Conservation (phyloP, 352 stramenopile species). For the Globisporangium cederbergense region DNA sequence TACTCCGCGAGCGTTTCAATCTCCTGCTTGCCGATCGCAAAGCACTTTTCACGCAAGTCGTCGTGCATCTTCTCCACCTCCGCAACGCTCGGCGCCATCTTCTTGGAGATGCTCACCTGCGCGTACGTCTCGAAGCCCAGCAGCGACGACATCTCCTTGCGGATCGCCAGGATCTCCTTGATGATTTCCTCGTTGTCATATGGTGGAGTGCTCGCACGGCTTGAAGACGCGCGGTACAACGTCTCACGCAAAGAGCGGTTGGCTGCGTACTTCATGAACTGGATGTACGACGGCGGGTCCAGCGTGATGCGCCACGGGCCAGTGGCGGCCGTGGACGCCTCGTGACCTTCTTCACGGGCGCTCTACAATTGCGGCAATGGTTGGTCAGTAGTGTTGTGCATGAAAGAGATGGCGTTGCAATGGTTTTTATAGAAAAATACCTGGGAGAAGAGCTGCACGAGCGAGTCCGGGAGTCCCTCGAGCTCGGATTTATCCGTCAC, state of each 20-base stretch:
- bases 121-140: slow-evolving; percentile 94
- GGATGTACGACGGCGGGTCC: slow-evolving; percentile 93
- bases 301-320: slow-evolving; percentile 95
- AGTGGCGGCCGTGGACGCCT: slow-evolving; percentile 57
- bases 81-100: slow-evolving; percentile 94
- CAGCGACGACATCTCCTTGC: slow-evolving; percentile 87
- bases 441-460: slow-evolving; percentile 90
- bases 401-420: neutral
- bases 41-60: slow-evolving; percentile 91
- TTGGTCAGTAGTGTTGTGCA: neutral
- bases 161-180: slow-evolving; percentile 91
- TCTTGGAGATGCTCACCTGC: slow-evolving; percentile 90
- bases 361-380: slow-evolving; percentile 31
- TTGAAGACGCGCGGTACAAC: slow-evolving; percentile 92
- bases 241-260: slow-evolving; percentile 90
- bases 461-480: slow-evolving; percentile 89
- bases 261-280: slow-evolving; percentile 94
- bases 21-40: slow-evolving; percentile 89
- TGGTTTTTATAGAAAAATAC: slow-evolving; percentile 1
- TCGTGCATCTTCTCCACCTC: slow-evolving; percentile 92
- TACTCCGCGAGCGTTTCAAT: slow-evolving; percentile 89
- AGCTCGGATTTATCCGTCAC: slow-evolving; percentile 87
- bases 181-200: slow-evolving; percentile 95
- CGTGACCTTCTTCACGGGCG: slow-evolving; percentile 57
- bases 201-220: slow-evolving; percentile 81